A percentile compares a stretch with the other conserved stretches of the same genome.
These are phyloP conservation scores for Spergularia bocconei DNA, from an alignment of 148 eudicot genomes.

Conservation along the genomic window DNA sequence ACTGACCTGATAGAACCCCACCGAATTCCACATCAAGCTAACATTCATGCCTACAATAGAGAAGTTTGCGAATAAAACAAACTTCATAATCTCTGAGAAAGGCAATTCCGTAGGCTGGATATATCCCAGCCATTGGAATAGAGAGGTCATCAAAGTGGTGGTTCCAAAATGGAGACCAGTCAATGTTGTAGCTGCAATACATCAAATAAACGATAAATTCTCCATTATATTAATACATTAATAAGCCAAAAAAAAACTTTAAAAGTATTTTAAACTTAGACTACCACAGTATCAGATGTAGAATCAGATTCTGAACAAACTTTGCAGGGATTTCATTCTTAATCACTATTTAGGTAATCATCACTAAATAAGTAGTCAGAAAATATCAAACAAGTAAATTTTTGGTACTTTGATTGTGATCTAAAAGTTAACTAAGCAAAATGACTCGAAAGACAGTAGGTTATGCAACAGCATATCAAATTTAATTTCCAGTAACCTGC, in stretches of 20 bases:
- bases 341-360: neutral
- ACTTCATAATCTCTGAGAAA: constrained; percentile 50
- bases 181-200: constrained; percentile 69
- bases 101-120: constrained; percentile 63
- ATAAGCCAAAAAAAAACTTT: neutral
- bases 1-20: constrained; percentile 78
- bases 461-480: neutral
- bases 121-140: constrained; percentile 56
- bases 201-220: neutral
- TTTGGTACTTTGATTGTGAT: neutral
- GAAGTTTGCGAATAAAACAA: constrained; percentile 73
- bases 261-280: neutral
- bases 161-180: constrained; percentile 77
- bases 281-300: neutral
- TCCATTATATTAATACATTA: neutral
- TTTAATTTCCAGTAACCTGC: neutral
- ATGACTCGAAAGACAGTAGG: neutral
- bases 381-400: too few species aligned
- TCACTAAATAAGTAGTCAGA: too few species aligned
- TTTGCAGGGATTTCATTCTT: neutral
- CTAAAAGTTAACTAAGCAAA: neutral
- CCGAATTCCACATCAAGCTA: constrained; percentile 88
- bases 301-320: neutral
- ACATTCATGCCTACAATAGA: constrained; percentile 85
- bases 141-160: constrained; percentile 60